Conservation (phyloP, 2,329 filamentous ascomycete species). For the Pseudogymnoascus sp. region DNA sequence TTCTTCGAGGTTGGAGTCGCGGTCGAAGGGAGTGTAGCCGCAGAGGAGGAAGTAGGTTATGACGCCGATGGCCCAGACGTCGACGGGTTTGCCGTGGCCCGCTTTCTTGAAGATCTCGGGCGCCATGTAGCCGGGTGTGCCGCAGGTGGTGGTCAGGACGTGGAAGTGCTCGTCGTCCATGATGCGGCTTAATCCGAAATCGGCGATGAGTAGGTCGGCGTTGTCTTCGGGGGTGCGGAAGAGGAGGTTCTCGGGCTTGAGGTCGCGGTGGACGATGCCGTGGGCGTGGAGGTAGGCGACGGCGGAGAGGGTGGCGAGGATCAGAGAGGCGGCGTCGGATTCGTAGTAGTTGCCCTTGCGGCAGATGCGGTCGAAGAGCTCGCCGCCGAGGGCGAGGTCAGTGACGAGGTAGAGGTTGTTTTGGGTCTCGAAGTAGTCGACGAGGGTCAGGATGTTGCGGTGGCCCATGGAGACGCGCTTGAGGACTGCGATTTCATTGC, state of each 20-base stretch:
- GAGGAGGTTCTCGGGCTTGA: slow-evolving; percentile 94
- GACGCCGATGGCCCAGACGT: slow-evolving; percentile 96
- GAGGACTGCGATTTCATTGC: slow-evolving; percentile 95
- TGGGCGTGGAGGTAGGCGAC: slow-evolving; percentile 98
- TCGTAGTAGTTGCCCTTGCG: slow-evolving; percentile 98
- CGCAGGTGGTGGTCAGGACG: slow-evolving; percentile 93
- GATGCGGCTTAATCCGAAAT: slow-evolving; percentile 91
- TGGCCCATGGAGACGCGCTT: slow-evolving; percentile 99
- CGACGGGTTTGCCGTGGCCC: slow-evolving; percentile 94
- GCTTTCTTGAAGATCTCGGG: slow-evolving; percentile 99
- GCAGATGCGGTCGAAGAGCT: slow-evolving; percentile 97
- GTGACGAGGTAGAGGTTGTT: slow-evolving; percentile 99
- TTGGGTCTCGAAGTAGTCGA: slow-evolving; percentile 99
- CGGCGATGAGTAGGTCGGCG: slow-evolving; percentile 90
- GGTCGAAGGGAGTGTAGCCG: slow-evolving; percentile 96
- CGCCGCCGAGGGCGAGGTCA: slow-evolving; percentile 89
- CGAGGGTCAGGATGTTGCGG: slow-evolving; percentile 92
- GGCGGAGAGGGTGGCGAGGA: slow-evolving; percentile 90
- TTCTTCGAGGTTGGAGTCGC: slow-evolving; percentile 94
- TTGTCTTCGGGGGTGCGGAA: slow-evolving; percentile 98
- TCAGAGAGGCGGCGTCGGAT: slow-evolving; percentile 89
- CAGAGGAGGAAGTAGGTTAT: slow-evolving; percentile 98
- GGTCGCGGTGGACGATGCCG: slow-evolving; percentile 93
- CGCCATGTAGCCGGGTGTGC: slow-evolving; percentile 97
- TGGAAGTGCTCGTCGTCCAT: slow-evolving; percentile 99